phyloP scores from a whole-genome alignment of 257 asterid genomes.

The Solanum commersonii region DNA sequence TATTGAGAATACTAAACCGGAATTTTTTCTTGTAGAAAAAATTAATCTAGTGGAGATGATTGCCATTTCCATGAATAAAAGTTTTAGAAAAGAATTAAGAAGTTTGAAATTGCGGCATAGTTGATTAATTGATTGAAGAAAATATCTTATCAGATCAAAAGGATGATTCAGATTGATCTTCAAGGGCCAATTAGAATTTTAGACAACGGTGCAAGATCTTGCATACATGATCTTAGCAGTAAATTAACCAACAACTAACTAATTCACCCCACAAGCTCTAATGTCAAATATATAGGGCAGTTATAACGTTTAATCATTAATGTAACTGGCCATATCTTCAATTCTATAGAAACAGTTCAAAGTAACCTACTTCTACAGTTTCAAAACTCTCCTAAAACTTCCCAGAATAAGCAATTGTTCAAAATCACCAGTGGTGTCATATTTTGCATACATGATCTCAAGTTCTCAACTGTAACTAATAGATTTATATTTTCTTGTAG shows the following conservation, averaged over 20 bases:
- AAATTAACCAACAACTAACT: neutral
- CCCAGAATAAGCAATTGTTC: neutral
- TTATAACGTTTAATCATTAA: neutral
- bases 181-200: neutral
- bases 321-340: neutral
- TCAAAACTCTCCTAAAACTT: neutral
- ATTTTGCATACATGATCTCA: neutral
- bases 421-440: neutral
- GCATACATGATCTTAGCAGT: neutral
- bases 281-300: neutral
- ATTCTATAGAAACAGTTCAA: neutral
- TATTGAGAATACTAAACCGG: neutral
- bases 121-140: neutral
- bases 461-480: neutral
- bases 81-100: neutral
- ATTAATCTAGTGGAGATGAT: neutral
- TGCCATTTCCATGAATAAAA: neutral
- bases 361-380: neutral
- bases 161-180: neutral
- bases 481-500: neutral
- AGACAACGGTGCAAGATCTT: neutral
- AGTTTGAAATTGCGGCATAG: neutral
- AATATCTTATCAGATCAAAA: neutral
- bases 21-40: neutral
- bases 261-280: neutral